A percentile compares a stretch with the other conserved stretches of the same genome.
These are phyloP conservation scores for Didymosphaeria variabile DNA, from an alignment of 2,329 filamentous ascomycete genomes.

Conservation along the genomic window DNA sequence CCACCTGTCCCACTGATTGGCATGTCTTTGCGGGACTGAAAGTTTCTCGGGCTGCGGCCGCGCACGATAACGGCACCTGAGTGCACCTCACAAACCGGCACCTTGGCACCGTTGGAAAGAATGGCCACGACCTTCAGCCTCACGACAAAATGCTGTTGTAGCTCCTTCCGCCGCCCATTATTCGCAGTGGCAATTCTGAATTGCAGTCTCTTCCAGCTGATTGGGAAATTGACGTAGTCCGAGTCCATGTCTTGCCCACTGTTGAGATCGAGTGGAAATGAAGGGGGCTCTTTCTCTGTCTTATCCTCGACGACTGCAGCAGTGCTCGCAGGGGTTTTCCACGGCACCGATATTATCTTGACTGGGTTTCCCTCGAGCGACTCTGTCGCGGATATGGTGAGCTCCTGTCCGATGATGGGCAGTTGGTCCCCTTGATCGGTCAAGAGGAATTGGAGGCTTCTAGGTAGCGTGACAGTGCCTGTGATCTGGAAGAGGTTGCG, in stretches of 20 bases:
- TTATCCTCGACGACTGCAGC: slow-evolving; percentile 72
- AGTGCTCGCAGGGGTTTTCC: slow-evolving; percentile 92
- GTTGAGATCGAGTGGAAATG: slow-evolving; percentile 76
- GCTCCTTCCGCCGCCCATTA: slow-evolving; percentile 91
- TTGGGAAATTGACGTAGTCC: slow-evolving; percentile 88
- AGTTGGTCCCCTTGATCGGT: slow-evolving; percentile 86
- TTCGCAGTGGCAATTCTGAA: slow-evolving; percentile 96
- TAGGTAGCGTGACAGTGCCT: slow-evolving; percentile 82
- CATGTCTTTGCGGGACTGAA: slow-evolving; percentile 92
- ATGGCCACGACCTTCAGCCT: slow-evolving; percentile 87
- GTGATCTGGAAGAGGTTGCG: slow-evolving; percentile 97
- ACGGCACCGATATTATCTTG: slow-evolving; percentile 94
- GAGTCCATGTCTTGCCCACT: slow-evolving; percentile 75
- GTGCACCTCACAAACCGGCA: slow-evolving; percentile 81
- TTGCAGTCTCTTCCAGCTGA: slow-evolving; percentile 92
- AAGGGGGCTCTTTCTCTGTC: slow-evolving; percentile 84
- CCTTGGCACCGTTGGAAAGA: slow-evolving; percentile 81
- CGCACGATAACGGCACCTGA: slow-evolving; percentile 94
- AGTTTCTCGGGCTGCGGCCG: slow-evolving; percentile 91
- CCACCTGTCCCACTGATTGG: slow-evolving; percentile 82
- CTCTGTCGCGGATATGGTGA: slow-evolving; percentile 90
- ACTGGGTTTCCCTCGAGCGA: slow-evolving; percentile 92
- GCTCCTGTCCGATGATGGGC: slow-evolving; percentile 81
- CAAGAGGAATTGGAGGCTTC: slow-evolving; percentile 80
- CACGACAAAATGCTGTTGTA: slow-evolving; percentile 95